These are phyloP conservation scores for Biscogniauxia mediterranea DNA, from an alignment of 2,329 filamentous ascomycete genomes.

Conservation along the genomic window DNA sequence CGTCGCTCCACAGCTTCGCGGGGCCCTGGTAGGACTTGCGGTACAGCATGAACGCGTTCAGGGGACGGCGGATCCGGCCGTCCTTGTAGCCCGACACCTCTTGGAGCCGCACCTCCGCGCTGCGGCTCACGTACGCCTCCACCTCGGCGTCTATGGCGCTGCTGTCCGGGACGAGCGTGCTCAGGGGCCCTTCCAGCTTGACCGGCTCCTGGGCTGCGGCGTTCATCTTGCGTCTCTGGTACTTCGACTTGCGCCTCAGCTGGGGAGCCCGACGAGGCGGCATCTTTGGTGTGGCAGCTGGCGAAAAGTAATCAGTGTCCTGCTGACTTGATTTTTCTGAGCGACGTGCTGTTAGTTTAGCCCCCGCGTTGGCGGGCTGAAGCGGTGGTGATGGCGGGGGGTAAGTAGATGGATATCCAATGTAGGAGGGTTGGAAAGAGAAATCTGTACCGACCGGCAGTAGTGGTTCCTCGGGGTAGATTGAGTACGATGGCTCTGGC, in stretches of 20 bases:
- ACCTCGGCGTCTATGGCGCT: not conserved
- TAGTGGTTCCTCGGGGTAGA: not conserved
- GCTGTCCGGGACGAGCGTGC: not conserved
- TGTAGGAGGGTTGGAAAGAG: not conserved
- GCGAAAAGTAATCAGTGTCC: not conserved
- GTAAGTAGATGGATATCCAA: not conserved
- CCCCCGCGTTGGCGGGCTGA: not conserved
- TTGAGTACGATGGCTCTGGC: not conserved
- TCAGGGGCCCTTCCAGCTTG: not conserved
- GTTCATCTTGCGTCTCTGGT: not conserved
- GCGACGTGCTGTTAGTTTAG: not conserved
- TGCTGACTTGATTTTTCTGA: not conserved
- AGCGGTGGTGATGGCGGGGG: not conserved
- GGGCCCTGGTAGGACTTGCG: not conserved
- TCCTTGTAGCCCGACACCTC: not conserved
- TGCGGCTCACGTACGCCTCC: not conserved
- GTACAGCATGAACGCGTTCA: conserved; percentile 12
- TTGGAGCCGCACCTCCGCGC: not conserved
- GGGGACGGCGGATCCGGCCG: not conserved
- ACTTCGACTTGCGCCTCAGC: not conserved
- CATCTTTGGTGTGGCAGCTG: not conserved
- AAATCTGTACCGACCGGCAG: not conserved
- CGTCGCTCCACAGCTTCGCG: not conserved
- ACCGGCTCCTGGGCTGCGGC: no score
- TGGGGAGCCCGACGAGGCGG: not conserved